These are phyloP conservation scores for Protomyces gravidus DNA, from an alignment of 1,139 yeast species.

Conservation along the genomic window DNA sequence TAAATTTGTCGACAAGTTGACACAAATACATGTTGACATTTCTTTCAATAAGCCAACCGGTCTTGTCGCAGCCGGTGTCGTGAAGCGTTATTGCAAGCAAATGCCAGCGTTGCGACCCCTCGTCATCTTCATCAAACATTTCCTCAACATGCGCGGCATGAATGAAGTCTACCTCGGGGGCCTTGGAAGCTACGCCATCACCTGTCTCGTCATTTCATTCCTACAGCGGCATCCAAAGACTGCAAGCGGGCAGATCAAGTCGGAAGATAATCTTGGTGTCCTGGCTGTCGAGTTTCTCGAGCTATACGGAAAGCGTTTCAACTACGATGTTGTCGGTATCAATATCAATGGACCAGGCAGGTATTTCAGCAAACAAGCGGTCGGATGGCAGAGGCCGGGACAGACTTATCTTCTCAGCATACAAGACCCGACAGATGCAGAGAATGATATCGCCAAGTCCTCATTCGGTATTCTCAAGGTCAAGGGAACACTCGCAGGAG, in stretches of 20 bases:
- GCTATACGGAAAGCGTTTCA: conserved; percentile 87
- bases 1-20: conserved; percentile 73
- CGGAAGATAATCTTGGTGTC: conserved; percentile 77
- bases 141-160: conserved; percentile 68
- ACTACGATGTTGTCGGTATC: conserved; percentile 72
- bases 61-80: conserved; percentile 73
- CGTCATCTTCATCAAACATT: conserved; percentile 80
- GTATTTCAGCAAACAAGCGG: conserved; percentile 53
- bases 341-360: conserved; percentile 48
- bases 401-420: conserved; percentile 68
- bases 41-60: conserved; percentile 91
- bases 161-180: conserved; percentile 97
- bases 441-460: conserved; percentile 63
- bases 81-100: conserved; percentile 65
- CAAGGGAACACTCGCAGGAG: conserved; percentile 86
- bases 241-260: conserved; percentile 60
- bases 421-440: conserved; percentile 82
- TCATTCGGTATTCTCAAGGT: conserved; percentile 73
- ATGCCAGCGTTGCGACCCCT: conserved; percentile 83
- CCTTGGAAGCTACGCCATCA: conserved; percentile 88
- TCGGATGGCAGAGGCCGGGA: conserved; percentile 48
- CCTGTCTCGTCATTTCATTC: conserved; percentile 81
- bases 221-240: conserved; percentile 74
- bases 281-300: conserved; percentile 89
- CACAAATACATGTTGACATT: conserved; percentile 76